These are phyloP conservation scores for Geranium brycei DNA, from an alignment of 345 rosid genomes.

Conservation along the genomic window DNA sequence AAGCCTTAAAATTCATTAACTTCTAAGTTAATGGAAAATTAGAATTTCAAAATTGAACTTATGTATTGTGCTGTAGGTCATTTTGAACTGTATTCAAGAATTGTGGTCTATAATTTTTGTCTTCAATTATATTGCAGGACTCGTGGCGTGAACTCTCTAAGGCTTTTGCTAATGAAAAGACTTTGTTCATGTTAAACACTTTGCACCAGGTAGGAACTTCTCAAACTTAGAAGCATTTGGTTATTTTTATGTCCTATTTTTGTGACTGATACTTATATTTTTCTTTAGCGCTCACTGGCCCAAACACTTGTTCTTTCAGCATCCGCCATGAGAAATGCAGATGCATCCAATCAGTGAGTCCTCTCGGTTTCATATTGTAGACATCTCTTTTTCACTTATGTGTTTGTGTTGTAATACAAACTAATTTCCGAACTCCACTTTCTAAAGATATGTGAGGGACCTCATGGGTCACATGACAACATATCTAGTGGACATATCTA, in stretches of 20 bases:
- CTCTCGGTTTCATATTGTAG: conserved; percentile 9
- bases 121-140: conserved; percentile 39
- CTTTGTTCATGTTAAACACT: conserved; percentile 59
- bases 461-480: conserved; percentile 63
- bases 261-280: conserved; percentile 12
- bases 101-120: conserved; percentile 1
- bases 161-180: conserved; percentile 74
- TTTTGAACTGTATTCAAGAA: too few relatives aligned
- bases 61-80: neutral
- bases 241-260: conserved; percentile 1
- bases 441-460: conserved; percentile 64
- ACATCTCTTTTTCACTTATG: conserved; percentile 1
- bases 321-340: conserved; percentile 62
- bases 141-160: conserved; percentile 84
- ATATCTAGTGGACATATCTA: conserved; percentile 60
- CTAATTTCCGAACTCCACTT: conserved; percentile 14
- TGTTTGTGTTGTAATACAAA: conserved; percentile 9
- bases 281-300: conserved; percentile 75
- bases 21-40: neutral
- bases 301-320: conserved; percentile 90
- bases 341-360: conserved; percentile 82
- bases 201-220: conserved; percentile 62
- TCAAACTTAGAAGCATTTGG: conserved; percentile 7
- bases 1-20: too few relatives aligned
- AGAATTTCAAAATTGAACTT: neutral